Conservation (phyloP, 2,329 filamentous ascomycete species). For the Aureobasidium sp. region DNA sequence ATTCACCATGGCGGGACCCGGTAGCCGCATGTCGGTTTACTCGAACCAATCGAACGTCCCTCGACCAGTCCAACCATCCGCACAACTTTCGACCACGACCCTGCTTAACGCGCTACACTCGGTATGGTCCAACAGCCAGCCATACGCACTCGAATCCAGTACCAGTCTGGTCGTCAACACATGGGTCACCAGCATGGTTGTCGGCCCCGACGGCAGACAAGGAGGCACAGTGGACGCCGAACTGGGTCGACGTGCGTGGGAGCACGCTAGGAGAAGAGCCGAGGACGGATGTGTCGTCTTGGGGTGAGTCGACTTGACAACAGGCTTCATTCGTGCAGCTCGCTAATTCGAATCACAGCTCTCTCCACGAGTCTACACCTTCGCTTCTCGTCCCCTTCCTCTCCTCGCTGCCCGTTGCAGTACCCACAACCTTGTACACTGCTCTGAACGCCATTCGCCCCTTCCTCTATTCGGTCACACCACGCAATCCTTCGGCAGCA, state of each 20-base stretch:
- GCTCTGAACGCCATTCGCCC: constrained; percentile 74
- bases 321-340: background rate
- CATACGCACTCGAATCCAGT: constrained; percentile 81
- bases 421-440: constrained; percentile 67
- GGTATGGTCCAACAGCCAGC: constrained; percentile 69
- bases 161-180: constrained; percentile 92
- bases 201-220: constrained; percentile 56
- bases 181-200: constrained; percentile 74
- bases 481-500: constrained; percentile 76
- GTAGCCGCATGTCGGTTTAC: constrained; percentile 52
- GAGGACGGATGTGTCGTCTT: constrained; percentile 92
- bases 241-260: constrained; percentile 78
- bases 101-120: constrained; percentile 88
- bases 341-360: constrained; percentile 43
- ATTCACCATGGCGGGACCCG: constrained; percentile 38
- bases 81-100: constrained; percentile 85
- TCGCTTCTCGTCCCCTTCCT: constrained; percentile 77
- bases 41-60: constrained; percentile 51
- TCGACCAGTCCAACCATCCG: constrained; percentile 53
- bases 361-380: constrained; percentile 79
- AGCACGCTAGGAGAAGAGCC: constrained; percentile 86
- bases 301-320: constrained; percentile 49
- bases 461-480: constrained; percentile 79
- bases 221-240: constrained; percentile 74
- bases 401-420: constrained; percentile 65